A percentile compares a stretch with the other conserved stretches of the same genome.
These are phyloP conservation scores for Nakazawaea peltata DNA, from an alignment of 805 yeast species.

Conservation along the genomic window DNA sequence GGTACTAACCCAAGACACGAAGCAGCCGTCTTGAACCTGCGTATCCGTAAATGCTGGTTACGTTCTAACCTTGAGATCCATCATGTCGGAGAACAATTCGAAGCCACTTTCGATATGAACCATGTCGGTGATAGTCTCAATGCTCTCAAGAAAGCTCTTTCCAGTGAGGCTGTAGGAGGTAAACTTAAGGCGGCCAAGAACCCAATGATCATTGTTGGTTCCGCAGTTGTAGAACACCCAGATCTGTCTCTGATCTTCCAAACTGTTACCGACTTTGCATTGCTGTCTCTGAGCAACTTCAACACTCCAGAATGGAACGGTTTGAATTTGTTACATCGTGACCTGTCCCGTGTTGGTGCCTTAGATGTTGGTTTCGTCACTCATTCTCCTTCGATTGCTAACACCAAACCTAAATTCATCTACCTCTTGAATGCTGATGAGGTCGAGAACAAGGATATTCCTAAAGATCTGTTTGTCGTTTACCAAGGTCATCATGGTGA, in stretches of 20 bases:
- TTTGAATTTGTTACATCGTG: slow-evolving; percentile 70
- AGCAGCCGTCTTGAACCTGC: slow-evolving; percentile 80
- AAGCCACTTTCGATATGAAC: slow-evolving; percentile 62
- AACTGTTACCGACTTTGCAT: slow-evolving; percentile 52
- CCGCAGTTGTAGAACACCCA: slow-evolving; percentile 62
- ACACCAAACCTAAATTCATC: slow-evolving; percentile 59
- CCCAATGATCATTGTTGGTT: slow-evolving; percentile 77
- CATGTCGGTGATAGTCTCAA: slow-evolving; percentile 55
- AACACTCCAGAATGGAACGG: slow-evolving; percentile 76
- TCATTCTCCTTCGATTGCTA: slow-evolving; percentile 34
- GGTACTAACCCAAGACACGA: slow-evolving; percentile 89
- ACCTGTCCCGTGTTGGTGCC: slow-evolving; percentile 84
- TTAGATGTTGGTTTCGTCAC: slow-evolving; percentile 73
- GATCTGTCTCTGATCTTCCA: slow-evolving; percentile 58
- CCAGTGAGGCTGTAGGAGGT: slow-evolving; percentile 56
- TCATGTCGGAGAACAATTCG: slow-evolving; percentile 69
- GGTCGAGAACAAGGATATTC: slow-evolving; percentile 57
- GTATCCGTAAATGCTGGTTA: slow-evolving; percentile 79
- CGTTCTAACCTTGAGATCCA: slow-evolving; percentile 58
- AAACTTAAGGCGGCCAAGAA: slow-evolving; percentile 57
- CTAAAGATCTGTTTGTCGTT: slow-evolving; percentile 78
- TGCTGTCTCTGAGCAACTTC: slow-evolving; percentile 47
- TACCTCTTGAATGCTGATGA: slow-evolving; percentile 85
- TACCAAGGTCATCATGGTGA: slow-evolving; percentile 94
- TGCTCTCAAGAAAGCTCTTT: slow-evolving; percentile 50